phyloP scores from a whole-genome alignment of 805 yeast species.

The Nematodospora valgi region DNA sequence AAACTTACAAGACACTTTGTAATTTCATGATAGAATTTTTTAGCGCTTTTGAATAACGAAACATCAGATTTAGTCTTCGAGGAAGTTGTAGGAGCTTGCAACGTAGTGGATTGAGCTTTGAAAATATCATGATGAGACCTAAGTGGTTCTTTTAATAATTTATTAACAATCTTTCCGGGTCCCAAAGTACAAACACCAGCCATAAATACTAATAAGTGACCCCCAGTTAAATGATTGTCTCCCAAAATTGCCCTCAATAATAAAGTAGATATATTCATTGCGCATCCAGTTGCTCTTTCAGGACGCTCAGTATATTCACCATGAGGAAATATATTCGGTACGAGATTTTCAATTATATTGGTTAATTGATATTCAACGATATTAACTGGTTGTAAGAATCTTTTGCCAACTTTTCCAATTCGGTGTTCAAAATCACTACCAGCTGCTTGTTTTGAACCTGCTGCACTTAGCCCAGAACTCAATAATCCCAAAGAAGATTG shows the following conservation, averaged over 20 bases:
- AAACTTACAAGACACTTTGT: constrained; percentile 44
- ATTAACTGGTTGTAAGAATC: constrained; percentile 47
- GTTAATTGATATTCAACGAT: constrained; percentile 51
- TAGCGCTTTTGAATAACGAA: constrained; percentile 34
- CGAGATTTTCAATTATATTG: constrained; percentile 45
- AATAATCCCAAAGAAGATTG: constrained; percentile 45
- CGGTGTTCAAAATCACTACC: constrained; percentile 7
- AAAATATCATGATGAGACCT: constrained; percentile 64
- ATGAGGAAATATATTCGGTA: constrained; percentile 48
- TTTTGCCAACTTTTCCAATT: constrained; percentile 15
- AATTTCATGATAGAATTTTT: constrained; percentile 46
- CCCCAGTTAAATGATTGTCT: constrained; percentile 41
- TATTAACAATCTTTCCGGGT: constrained; percentile 58
- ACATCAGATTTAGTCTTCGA: constrained; percentile 29
- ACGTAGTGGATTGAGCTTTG: constrained; percentile 29
- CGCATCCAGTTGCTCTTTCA: constrained; percentile 57
- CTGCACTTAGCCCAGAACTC: constrained; percentile 19
- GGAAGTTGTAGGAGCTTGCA: constrained; percentile 29
- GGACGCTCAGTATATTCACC: constrained; percentile 42
- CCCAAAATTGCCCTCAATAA: constrained; percentile 37
- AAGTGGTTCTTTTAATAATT: constrained; percentile 56
- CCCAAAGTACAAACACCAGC: constrained; percentile 69
- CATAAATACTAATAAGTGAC: constrained; percentile 50
- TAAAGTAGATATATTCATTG: constrained; percentile 46
- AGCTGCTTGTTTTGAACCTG: constrained; percentile 3